Evolutionary conservation across 331 rosid species (phyloP).

Genomic region (Acacia pycnantha): DNA sequence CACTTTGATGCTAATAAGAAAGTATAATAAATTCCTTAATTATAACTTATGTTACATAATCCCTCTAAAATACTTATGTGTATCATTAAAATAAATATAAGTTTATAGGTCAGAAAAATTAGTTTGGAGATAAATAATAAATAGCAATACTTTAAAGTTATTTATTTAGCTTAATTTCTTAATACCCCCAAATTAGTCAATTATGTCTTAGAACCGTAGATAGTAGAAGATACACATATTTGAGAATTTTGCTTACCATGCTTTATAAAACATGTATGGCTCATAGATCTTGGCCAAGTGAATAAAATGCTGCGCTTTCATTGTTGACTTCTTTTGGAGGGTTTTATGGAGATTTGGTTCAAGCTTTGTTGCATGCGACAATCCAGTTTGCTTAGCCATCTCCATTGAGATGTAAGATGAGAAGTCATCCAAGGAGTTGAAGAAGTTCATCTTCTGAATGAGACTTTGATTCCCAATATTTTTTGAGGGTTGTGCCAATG

Average conservation of each 20-base stretch:
- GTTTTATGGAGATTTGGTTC: background rate
- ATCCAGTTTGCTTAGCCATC: background rate
- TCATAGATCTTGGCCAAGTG: background rate
- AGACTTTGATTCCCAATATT: background rate
- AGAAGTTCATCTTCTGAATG: background rate
- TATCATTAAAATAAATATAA: too few relatives aligned
- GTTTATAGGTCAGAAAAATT: too few relatives aligned
- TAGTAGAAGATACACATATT: too few relatives aligned
- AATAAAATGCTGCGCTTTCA: background rate
- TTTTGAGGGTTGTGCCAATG: background rate
- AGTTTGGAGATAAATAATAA: too few relatives aligned
- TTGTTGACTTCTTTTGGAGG: background rate
- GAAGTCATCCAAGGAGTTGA: background rate
- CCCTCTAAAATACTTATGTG: too few relatives aligned
- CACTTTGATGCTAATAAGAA: too few relatives aligned
- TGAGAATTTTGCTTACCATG: background rate
- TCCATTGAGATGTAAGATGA: background rate
- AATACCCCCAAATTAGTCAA: too few relatives aligned
- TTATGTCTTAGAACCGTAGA: accelerated
- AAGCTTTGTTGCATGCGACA: background rate
- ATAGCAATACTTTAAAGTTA: too few relatives aligned
- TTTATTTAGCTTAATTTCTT: too few relatives aligned
- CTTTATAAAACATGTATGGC: constrained; percentile 3
- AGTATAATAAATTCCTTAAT: too few relatives aligned
- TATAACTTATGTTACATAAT: too few relatives aligned